These are phyloP conservation scores for Lactifluus echinatus DNA, from an alignment of 768 basidiomycete genomes.

Conservation along the genomic window DNA sequence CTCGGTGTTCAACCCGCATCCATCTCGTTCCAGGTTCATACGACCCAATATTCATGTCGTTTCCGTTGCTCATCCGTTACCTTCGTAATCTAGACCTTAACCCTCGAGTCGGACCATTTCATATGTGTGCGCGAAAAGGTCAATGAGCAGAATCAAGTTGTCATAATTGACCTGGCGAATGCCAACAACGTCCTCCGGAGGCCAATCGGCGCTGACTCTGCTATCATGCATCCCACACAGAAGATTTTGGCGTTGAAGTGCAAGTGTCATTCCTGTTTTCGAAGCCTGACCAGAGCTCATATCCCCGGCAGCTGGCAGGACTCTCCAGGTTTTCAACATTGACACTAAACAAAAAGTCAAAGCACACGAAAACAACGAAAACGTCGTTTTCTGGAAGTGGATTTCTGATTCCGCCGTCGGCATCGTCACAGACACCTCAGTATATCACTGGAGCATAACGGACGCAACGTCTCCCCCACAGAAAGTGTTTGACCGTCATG, in stretches of 20 bases:
- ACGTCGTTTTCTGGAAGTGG: conserved; percentile 99
- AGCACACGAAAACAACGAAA: conserved; percentile 87
- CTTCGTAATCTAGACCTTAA: conserved; percentile 54
- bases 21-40: conserved; percentile 88
- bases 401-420: conserved; percentile 85
- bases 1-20: conserved; percentile 93
- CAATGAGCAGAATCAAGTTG: conserved; percentile 93
- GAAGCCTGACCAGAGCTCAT: background rate
- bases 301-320: conserved; percentile 62
- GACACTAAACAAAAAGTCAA: conserved; percentile 98
- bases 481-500: conserved; percentile 95
- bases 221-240: conserved; percentile 95
- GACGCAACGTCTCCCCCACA: conserved; percentile 72
- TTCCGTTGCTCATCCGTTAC: background rate
- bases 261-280: conserved; percentile 26
- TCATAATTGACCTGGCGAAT: conserved; percentile 95
- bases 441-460: conserved; percentile 82
- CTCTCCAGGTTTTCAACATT: conserved; percentile 96
- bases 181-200: conserved; percentile 95
- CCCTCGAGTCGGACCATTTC: conserved; percentile 95
- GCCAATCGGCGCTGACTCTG: conserved; percentile 96
- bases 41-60: conserved; percentile 12
- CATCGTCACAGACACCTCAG: conserved; percentile 89
- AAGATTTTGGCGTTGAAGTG: conserved; percentile 96
- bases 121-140: conserved; percentile 97